Percentiles rank a stretch among this genome's conserved stretches.
These are phyloP conservation scores for Fusarium decemcellulare DNA, from an alignment of 2,329 filamentous ascomycete genomes.

Conservation along the genomic window DNA sequence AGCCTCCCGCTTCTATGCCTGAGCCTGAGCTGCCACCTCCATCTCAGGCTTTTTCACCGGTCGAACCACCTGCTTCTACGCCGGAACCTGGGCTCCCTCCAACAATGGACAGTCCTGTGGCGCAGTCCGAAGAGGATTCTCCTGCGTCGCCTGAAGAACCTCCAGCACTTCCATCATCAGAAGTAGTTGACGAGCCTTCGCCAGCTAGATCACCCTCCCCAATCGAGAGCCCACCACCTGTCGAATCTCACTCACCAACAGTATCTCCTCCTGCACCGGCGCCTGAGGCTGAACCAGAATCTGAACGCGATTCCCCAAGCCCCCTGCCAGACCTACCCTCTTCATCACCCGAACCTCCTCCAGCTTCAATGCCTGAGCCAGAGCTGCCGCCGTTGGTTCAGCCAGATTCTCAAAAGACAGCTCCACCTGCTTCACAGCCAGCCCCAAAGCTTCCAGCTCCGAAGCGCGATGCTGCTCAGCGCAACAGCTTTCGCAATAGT, in stretches of 20 bases:
- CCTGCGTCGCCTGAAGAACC: slow-evolving; percentile 3
- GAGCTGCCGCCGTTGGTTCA: slow-evolving; percentile 25
- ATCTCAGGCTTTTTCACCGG: slow-evolving; percentile 12
- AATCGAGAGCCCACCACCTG: slow-evolving; percentile 18
- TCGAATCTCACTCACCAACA: slow-evolving; percentile 1
- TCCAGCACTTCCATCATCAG: background rate
- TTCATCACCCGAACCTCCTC: slow-evolving; percentile 18
- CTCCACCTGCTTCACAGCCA: slow-evolving; percentile 27
- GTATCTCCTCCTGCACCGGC: background rate
- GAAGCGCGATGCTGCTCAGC: slow-evolving; percentile 66
- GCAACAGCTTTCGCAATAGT: slow-evolving; percentile 72
- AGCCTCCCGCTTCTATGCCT: slow-evolving; percentile 34
- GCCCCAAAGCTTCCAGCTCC: slow-evolving; percentile 53
- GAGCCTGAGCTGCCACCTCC: slow-evolving; percentile 23
- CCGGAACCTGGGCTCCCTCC: slow-evolving; percentile 8
- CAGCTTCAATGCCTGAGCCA: slow-evolving; percentile 36
- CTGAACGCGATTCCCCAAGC: background rate
- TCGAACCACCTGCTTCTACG: slow-evolving; percentile 29
- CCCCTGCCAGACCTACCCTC: slow-evolving; percentile 8
- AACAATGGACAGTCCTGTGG: background rate
- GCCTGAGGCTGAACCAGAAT: background rate
- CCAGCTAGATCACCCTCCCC: slow-evolving; percentile 5
- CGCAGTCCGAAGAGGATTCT: slow-evolving; percentile 2
- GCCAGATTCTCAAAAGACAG: slow-evolving; percentile 5
- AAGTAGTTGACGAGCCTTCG: slow-evolving; percentile 3